Conservation (phyloP, 768 basidiomycete genomes). For the Lactarius quietus region DNA sequence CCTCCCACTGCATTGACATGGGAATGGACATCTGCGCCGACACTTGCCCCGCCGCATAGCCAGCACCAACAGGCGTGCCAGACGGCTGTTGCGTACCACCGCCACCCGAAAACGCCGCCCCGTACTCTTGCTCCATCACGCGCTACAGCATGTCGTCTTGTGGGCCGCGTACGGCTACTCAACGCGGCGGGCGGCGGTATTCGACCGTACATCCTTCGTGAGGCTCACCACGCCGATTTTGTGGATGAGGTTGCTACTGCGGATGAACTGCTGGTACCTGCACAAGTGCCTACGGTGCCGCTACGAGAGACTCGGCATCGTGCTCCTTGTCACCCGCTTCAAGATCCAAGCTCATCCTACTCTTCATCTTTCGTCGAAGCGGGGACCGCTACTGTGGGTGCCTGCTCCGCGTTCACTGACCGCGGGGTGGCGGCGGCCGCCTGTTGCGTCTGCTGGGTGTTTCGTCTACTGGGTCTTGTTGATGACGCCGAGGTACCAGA, state of each 20-base stretch:
- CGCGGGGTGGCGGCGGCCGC: conserved; percentile 18
- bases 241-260: conserved; percentile 46
- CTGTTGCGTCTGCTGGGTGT: conserved; percentile 47
- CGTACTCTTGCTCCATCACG: conserved; percentile 88
- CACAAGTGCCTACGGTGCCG: neutral
- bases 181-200: conserved; percentile 53
- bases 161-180: conserved; percentile 84
- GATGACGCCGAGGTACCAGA: conserved; percentile 98
- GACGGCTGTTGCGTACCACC: conserved; percentile 5
- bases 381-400: conserved; percentile 22
- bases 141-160: conserved; percentile 94
- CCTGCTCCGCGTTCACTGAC: conserved; percentile 28
- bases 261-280: conserved; percentile 25
- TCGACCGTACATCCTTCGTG: conserved; percentile 57
- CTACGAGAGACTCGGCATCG: conserved; percentile 45
- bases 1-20: neutral
- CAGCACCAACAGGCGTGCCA: conserved; percentile 5
- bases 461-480: too few species aligned
- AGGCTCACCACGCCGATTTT: conserved; percentile 49
- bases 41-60: conserved; percentile 28
- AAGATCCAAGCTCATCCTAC: conserved; percentile 40
- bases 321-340: conserved; percentile 39
- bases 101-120: conserved; percentile 30
- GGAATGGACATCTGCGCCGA: conserved; percentile 9
- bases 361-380: conserved; percentile 13